Evolutionary conservation across 2,329 filamentous ascomycete genomes (phyloP), one percentile per base, ranked within the genome.

Genomic region (Colletotrichum chlorophyti): DNA sequence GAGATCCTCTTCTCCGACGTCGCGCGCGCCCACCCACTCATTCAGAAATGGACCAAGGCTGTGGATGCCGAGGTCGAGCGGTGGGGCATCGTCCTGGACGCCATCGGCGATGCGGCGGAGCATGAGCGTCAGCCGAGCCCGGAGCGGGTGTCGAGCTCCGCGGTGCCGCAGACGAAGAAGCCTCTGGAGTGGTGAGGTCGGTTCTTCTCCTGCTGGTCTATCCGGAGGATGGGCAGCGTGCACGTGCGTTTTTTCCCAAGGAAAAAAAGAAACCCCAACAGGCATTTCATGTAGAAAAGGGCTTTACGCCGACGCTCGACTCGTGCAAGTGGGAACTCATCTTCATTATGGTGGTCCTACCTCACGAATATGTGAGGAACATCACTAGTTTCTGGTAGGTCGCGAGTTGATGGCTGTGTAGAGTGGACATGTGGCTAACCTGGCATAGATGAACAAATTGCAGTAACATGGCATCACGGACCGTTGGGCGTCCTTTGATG

Each of bases 21-120:
- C 41, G 89, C 88, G 1, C 77, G 75, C 34, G 81, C 84, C 23
- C 91, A 93, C 72, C 91, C 91, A 32, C 64, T 91, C 46, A 69
- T 93, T 34, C 72, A 65, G 57, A 86, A 81, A 69, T 93, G 90
- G 90, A 76, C 76, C 29, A 42, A 41, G 45, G 32, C 70, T 19
- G 65, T 71, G 23, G 68, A 74, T 14, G 65, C 66, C 46, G 70
- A 74, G 58, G 50, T 72, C 15, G 53, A 52, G 37, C 26, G 64
- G 42, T 77, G 74, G 75, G 66, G 66, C 37, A 72, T 77, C 59
- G 63, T 74, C 29, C 58, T 64, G 31, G 58, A 64, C 5, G 60
- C 76, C 14, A 55, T 63, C 32, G 61, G 53, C 34, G 58, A 55
- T n/a, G 58, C 76, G 63, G 69, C 70, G 8, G 67, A 73, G 50